phyloP scores from a whole-genome alignment of 192 early-diverging fungal species.

The Diversispora epigaea region DNA sequence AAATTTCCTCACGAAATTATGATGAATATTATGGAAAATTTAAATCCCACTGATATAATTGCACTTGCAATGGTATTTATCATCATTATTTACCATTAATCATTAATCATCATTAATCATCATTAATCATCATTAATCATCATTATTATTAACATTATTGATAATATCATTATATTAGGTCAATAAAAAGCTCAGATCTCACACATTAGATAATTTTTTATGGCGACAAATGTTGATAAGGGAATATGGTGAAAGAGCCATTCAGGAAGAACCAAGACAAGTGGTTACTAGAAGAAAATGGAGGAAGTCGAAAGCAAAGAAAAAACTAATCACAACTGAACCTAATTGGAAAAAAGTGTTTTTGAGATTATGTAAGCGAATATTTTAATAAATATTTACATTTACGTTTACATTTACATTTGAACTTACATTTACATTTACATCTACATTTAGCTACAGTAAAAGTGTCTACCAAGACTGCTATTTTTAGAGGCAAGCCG shows the following conservation, averaged over 20 bases:
- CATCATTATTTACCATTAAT: not conserved
- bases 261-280: not conserved
- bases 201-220: slow-evolving; percentile 15
- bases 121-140: not conserved
- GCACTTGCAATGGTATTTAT: slow-evolving; percentile 2
- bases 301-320: not conserved
- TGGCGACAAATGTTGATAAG: not conserved
- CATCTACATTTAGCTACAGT: not conserved
- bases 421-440: not conserved
- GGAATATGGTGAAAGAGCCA: not conserved
- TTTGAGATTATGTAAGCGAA: not conserved
- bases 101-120: not conserved
- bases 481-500: not conserved
- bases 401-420: not conserved
- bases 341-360: slow-evolving; percentile 2
- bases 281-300: not conserved
- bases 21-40: slow-evolving; percentile 13
- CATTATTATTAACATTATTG: too few relatives aligned
- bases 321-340: not conserved
- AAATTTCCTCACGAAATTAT: slow-evolving; percentile 19
- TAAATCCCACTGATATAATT: not conserved
- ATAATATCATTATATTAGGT: not conserved
- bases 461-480: slow-evolving; percentile 4
- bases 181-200: slow-evolving; percentile 10
- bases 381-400: not conserved